Evolutionary conservation across 163 green algal species (phyloP), one percentile per base, ranked within the genome.

Genomic region (Scenedesmus sp.): DNA sequence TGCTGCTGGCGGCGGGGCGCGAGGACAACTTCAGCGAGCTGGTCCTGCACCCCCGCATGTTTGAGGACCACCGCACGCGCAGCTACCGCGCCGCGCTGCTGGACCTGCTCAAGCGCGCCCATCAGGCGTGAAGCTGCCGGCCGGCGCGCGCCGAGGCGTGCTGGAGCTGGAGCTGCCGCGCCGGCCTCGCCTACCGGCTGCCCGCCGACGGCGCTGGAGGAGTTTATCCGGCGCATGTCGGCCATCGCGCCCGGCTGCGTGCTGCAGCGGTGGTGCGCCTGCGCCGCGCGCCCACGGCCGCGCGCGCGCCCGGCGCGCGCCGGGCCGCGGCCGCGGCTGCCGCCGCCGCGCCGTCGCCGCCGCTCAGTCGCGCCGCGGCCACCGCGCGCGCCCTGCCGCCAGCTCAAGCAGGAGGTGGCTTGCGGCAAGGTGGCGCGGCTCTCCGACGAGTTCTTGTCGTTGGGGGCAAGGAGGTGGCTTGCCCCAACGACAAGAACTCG

Each of bases 11-110:
- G 57, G 71, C 45, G 42, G 71, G 24, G 28, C 26, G 71, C 18
- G 24, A 18, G 1, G 58, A 47, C 0, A 42, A 80, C 22, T 80
- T 80, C 54, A 58, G 71, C 22, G n/a, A 2, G 15, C 17, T 80
- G 71, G 47, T 80, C 11, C 58, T 80, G 42, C 71, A 80, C 29
- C 56, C 71, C 17, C 57, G 71, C 26, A 80, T 80, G 71, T 70
- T 80, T 34, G 22, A 10, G 1, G 71, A 80, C 18, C 71, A 80
- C 29, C 57, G 71, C 44, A 72, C 60, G 18, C 22, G 44, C 5
- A 80, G 60, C 51, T 70, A 80, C 42, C 67, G 71, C 36, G 58
- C 58, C 13, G 71, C 58, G 20, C 60, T 80, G 71, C 58, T 80
- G 22, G 71, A 80, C 36, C 20, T 70, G 29, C 34, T 80, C 10